Evolutionary conservation across 1,284 basidiomycete genomes (phyloP).

Genomic region (Microstroma glucosiphilum): DNA sequence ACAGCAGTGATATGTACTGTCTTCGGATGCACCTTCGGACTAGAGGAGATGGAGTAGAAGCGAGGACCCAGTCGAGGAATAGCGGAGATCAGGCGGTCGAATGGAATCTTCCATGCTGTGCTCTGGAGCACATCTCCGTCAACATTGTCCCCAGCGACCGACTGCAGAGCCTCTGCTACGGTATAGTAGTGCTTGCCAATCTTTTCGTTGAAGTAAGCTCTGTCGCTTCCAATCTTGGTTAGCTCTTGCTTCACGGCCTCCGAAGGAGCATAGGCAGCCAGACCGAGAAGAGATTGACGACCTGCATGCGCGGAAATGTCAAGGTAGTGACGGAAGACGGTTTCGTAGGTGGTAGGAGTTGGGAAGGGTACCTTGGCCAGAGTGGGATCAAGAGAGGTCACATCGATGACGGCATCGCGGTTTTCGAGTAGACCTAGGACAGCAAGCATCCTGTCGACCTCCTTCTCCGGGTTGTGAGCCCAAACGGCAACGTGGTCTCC

Average conservation of each 20-base stretch:
- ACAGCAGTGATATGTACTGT: conserved; percentile 91
- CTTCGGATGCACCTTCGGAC: conserved; percentile 80
- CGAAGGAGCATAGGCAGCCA: conserved; percentile 81
- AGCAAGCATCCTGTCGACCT: conserved; percentile 81
- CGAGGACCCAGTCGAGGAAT: conserved; percentile 89
- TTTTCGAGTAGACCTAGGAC: conserved; percentile 69
- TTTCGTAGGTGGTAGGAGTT: conserved; percentile 86
- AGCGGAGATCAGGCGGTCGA: conserved; percentile 88
- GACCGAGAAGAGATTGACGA: conserved; percentile 79
- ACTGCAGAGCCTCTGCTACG: conserved; percentile 81
- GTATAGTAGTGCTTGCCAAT: conserved; percentile 78
- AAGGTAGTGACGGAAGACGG: conserved; percentile 92
- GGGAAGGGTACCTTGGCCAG: conserved; percentile 99
- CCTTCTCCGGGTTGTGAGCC: conserved; percentile 86
- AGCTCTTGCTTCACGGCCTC: conserved; percentile 69
- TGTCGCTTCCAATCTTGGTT: conserved; percentile 73
- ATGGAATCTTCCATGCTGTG: conserved; percentile 84
- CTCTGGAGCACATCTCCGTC: conserved; percentile 59
- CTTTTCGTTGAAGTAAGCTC: conserved; percentile 72
- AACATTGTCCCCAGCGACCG: conserved; percentile 73
- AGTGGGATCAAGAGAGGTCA: conserved; percentile 88
- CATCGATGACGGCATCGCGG: conserved; percentile 73
- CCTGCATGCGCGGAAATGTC: conserved; percentile 88
- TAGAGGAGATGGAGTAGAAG: conserved; percentile 97
- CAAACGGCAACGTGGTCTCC: conserved; percentile 96